Evolutionary conservation across 352 stramenopile species (phyloP).

Genomic region (Phytophthora pseudosyringae): DNA sequence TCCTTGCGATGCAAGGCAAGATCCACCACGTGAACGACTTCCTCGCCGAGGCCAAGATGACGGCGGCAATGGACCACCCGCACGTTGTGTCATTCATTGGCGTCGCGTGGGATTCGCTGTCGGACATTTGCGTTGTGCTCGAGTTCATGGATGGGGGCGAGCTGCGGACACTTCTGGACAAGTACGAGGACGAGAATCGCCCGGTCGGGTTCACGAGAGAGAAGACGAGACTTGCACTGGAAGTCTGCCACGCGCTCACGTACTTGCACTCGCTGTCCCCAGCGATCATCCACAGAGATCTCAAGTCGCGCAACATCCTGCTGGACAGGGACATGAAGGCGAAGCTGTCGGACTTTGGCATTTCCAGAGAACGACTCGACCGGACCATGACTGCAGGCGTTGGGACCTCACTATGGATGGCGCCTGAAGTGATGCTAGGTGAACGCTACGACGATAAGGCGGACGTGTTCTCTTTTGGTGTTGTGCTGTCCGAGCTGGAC

Average conservation of each 20-base stretch:
- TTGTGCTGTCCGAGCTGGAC: constrained; percentile 65
- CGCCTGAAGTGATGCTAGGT: constrained; percentile 68
- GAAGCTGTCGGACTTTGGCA: constrained; percentile 72
- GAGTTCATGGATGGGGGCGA: constrained; percentile 64
- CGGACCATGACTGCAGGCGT: constrained; percentile 48
- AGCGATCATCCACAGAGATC: constrained; percentile 40
- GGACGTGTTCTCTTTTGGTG: constrained; percentile 68
- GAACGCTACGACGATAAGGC: constrained; percentile 60
- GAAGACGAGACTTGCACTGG: constrained; percentile 35
- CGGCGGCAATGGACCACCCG: constrained; percentile 38
- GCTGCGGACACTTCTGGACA: constrained; percentile 39
- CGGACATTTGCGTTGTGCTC: constrained; percentile 48
- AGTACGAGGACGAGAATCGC: constrained; percentile 31
- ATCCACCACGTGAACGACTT: constrained; percentile 47
- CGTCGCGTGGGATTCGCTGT: constrained; percentile 50
- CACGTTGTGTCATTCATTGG: constrained; percentile 49
- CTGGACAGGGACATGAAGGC: constrained; percentile 52
- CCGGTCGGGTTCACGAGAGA: constrained; percentile 26
- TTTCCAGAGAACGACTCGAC: constrained; percentile 39
- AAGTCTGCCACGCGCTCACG: constrained; percentile 46
- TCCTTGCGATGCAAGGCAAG: constrained; percentile 30
- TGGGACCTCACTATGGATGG: constrained; percentile 68
- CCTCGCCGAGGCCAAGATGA: constrained; percentile 47
- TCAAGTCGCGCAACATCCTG: constrained; percentile 57
- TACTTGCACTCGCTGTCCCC: constrained; percentile 44